Conservation (phyloP, 2,329 filamentous ascomycete species). For the Bipolaris zeicola region DNA sequence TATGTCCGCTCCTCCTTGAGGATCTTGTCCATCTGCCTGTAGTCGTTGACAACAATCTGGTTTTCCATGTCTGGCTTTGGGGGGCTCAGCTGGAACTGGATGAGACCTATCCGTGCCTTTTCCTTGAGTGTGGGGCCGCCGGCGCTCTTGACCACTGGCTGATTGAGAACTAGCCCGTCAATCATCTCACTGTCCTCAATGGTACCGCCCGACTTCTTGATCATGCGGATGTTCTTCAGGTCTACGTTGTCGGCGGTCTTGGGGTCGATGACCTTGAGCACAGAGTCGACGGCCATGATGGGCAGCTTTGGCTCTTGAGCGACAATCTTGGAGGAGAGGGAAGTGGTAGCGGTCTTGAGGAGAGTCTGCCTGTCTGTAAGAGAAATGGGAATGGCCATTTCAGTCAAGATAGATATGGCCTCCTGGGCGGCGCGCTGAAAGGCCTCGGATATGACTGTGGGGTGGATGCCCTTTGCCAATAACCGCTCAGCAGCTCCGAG, state of each 20-base stretch:
- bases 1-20: slow-evolving; percentile 99
- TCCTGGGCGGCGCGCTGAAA: slow-evolving; percentile 94
- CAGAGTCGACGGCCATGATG: slow-evolving; percentile 97
- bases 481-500: slow-evolving; percentile 91
- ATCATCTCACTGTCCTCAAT: slow-evolving; percentile 99
- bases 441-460: slow-evolving; percentile 94
- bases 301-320: slow-evolving; percentile 95
- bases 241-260: slow-evolving; percentile 97
- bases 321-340: slow-evolving; percentile 97
- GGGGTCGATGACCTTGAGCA: slow-evolving; percentile 92
- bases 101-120: slow-evolving; percentile 94
- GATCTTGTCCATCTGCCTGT: slow-evolving; percentile 99
- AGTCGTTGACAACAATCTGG: slow-evolving; percentile 98
- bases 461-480: slow-evolving; percentile 88
- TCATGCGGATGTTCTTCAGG: slow-evolving; percentile 91
- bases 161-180: slow-evolving; percentile 89
- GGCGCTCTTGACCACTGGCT: slow-evolving; percentile 90
- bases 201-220: slow-evolving; percentile 97
- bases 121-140: slow-evolving; percentile 92
- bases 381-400: slow-evolving; percentile 93
- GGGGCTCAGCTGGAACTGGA: slow-evolving; percentile 97
- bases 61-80: slow-evolving; percentile 99
- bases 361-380: slow-evolving; percentile 87
- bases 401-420: slow-evolving; percentile 86
- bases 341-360: slow-evolving; percentile 95